Base-by-base conservation (phyloP, 345 rosid genomes). In the Gossypium turneri region DNA sequence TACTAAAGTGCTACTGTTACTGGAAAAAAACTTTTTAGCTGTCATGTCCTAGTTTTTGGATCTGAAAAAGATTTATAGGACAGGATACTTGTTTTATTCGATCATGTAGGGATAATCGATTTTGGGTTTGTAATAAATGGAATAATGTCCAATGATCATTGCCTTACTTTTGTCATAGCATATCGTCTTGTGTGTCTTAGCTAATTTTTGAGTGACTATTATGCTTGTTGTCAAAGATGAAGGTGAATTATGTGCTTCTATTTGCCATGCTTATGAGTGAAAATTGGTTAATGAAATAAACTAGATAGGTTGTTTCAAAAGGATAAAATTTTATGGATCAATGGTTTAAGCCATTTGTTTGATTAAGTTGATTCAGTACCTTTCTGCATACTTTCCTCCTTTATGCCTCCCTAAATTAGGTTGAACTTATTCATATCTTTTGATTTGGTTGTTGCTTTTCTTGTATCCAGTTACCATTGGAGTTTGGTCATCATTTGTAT, bases 401-500 rank as follows among this genome's bases (percentile, higher is more conserved):
- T 45, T 56, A 24, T 0, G 7, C 27, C 55, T 43, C 70, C 17
- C 10, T 22, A 66, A 34, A 73, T 58, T 50, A 22, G 73, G 61
- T 66, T 53, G 22, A 68, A 70, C 22, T 61, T 43, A 19, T 68
- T 51, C 69, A 53, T 48, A 24, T 60, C 3, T 62, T 76, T 79
- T 72, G 55, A 58, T 68, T 70, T 55, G n/a, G 66, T 70, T 78
- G 11, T 62, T 71, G 47, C 76, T 74, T 75, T 62, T 78, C 51
- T 20, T 79, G 50, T 73, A 55, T 81, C 74, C 87, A 93, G 99
- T 77, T 85, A 81, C 78, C 99, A 95, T 55, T 95, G 99, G 99
- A 95, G 99, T 81, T 87, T 95, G 84, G 93, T 89, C 74, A 95
- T 93, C 70, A 89, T 95, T 29, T 91, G 94, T 76, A 84, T 90